Evolutionary conservation across 495 filamentous ascomycete genomes (phyloP), one percentile per base, ranked within the genome.

Genomic region (Hyaloscypha finlandica): DNA sequence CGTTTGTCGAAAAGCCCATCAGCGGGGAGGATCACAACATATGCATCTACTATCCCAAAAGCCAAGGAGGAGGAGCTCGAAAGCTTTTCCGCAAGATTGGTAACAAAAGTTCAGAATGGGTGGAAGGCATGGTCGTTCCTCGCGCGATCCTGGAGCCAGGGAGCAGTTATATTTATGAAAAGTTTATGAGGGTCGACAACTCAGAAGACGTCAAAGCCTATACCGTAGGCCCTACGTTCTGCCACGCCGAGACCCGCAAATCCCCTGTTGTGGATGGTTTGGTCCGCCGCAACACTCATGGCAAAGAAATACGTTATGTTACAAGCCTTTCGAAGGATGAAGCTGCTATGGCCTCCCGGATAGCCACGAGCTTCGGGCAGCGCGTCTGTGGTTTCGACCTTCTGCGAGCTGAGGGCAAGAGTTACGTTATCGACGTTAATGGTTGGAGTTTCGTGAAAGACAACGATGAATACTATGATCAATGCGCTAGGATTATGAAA

Each of bases 361-460:
- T 99, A 58, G 91, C 93, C 19, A 90, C 89, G 63, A 90, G 92
- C 3, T 99, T 99, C 77, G 96, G 93, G 8, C 95, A 99, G 77
- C 81, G 91, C 48, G 93, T 99, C 16, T 99, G 95, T 75, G 95
- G 95, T 4, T 99, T 99, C 74, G 95, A 99, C 75, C 84, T 99
- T 72, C 85, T 99, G 61, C 89, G 95, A 20, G 90, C 92, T 3
- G 71, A 71, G 52, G 91, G 92, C 19, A 92, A 89, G 77, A 98
- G 94, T 76, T 98, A 92, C 78, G 95, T 99, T 16, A 98, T 99
- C 68, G 95, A 99, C 74, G 96, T 99, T 67, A 99, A 99, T 76
- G 95, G 95, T 20, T 99, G 95, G 95, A 97, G 94, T 73, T 99
- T 99, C 74, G 95, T 99, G 74, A 99, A 99, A 77, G 95, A 99